These are phyloP conservation scores for Fraxinus excelsior DNA, from an alignment of 257 asterid species.

Conservation along the genomic window DNA sequence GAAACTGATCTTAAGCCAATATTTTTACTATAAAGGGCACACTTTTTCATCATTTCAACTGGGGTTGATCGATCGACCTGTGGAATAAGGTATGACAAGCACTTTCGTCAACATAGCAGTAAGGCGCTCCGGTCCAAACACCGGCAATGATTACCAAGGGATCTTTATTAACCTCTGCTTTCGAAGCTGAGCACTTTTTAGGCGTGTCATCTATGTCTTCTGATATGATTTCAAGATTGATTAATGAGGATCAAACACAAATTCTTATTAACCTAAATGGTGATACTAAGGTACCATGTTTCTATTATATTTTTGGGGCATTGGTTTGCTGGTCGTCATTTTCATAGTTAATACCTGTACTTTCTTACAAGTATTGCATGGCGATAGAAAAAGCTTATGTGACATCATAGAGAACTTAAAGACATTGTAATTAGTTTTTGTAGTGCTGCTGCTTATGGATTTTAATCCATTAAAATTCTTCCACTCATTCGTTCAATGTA, in stretches of 20 bases:
- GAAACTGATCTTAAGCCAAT: no score
- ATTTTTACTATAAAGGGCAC: no score
- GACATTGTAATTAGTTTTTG: conserved; percentile 21
- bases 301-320: conserved; percentile 1
- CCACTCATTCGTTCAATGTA: conserved; percentile 7
- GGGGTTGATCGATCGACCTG: no score
- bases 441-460: neutral
- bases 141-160: no score
- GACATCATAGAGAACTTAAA: neutral
- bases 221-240: conserved; percentile 88
- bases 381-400: neutral
- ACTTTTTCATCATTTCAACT: no score
- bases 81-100: no score
- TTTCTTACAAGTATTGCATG: neutral
- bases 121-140: no score
- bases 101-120: no score
- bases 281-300: conserved; percentile 74
- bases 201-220: conserved; percentile 95
- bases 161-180: no score
- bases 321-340: conserved; percentile 9
- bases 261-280: conserved; percentile 96
- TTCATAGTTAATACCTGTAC: neutral
- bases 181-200: conserved; percentile 82
- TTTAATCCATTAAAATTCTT: neutral
- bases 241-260: conserved; percentile 87